phyloP scores from a whole-genome alignment of 768 basidiomycete genomes.

The Podaxis sp. region DNA sequence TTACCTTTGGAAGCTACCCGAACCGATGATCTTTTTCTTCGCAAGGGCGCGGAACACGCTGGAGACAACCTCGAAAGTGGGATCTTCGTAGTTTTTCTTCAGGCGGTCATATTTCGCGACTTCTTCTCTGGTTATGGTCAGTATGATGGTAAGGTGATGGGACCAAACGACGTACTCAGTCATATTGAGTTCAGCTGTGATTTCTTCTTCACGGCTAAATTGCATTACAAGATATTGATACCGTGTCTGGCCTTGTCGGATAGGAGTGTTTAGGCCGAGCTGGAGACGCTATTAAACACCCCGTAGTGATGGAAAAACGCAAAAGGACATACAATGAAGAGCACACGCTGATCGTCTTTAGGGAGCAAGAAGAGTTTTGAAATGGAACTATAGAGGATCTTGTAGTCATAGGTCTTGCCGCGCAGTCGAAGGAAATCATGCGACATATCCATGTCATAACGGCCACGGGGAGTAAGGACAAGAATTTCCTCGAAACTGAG shows the following conservation, averaged over 20 bases:
- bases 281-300: slow-evolving; percentile 23
- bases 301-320: neutral
- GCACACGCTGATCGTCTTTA: slow-evolving; percentile 92
- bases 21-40: slow-evolving; percentile 86
- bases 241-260: slow-evolving; percentile 95
- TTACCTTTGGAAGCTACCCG: slow-evolving; percentile 82
- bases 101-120: slow-evolving; percentile 76
- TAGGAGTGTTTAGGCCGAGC: slow-evolving; percentile 90
- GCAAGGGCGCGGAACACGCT: slow-evolving; percentile 89
- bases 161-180: slow-evolving; percentile 58
- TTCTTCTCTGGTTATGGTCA: slow-evolving; percentile 52
- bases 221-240: slow-evolving; percentile 99
- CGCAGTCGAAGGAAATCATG: slow-evolving; percentile 88
- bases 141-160: slow-evolving; percentile 1
- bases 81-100: slow-evolving; percentile 91
- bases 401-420: slow-evolving; percentile 99
- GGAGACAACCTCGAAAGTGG: slow-evolving; percentile 93
- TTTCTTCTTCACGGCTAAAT: slow-evolving; percentile 95
- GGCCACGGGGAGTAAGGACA: slow-evolving; percentile 92
- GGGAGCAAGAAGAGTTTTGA: slow-evolving; percentile 88
- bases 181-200: slow-evolving; percentile 92
- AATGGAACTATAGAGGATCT: slow-evolving; percentile 87
- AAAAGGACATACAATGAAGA: slow-evolving; percentile 77
- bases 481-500: slow-evolving; percentile 94
- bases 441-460: slow-evolving; percentile 98